Base-by-base conservation (phyloP, 768 basidiomycete species). In the Glaciozyma martinii region DNA sequence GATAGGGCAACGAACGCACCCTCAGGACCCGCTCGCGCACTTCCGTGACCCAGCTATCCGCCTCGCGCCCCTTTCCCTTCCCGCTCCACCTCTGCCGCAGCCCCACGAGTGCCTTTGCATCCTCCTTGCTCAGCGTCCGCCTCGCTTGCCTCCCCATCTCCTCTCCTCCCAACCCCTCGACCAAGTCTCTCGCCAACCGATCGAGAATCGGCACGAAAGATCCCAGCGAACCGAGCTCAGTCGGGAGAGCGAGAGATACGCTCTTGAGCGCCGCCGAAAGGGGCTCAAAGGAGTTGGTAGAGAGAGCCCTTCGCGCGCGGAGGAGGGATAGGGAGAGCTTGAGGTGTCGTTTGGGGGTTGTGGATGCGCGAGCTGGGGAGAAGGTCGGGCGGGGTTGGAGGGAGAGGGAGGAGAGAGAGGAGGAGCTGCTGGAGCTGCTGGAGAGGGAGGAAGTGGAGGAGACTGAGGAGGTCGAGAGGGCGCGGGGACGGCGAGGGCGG, bases 301-400 rank as follows among this genome's bases (percentile, higher is more conserved):
- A 25, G 44, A 68, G 66, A 9, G 56, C 7, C 4, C 61, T 62
- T 0, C 66, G 62, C 0, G 63, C 62, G 7, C 62, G 49, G n/a
- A 68, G 60, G 30, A 61, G 60, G 32, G 63, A 55, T 29, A 66
- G 57, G 27, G 66, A 62, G 33, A 66, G 66, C 53, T 62, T 62
- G 46, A 66, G 53, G 53, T 56, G 55, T 3, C 33, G 23, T 10
- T 33, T 30, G 19, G 33, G 23, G 15, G 53, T 12, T 33, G 53
- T 0, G 3, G 53, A 3, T 33, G 30, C 8, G 7, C 49, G 49
- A 15, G n/a, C 49, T 50, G n/a, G 49, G 49, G 27, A 50, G 49
- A n/a, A n/a, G 21, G 49, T 27, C 1, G 49, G 49, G 21, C 49
- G 49, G 5, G 49, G 49, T 25, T 27, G 49, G 23, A n/a, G 46